phyloP scores from a whole-genome alignment of 805 yeast genomes.

The Cyberlindnera saturnus region DNA sequence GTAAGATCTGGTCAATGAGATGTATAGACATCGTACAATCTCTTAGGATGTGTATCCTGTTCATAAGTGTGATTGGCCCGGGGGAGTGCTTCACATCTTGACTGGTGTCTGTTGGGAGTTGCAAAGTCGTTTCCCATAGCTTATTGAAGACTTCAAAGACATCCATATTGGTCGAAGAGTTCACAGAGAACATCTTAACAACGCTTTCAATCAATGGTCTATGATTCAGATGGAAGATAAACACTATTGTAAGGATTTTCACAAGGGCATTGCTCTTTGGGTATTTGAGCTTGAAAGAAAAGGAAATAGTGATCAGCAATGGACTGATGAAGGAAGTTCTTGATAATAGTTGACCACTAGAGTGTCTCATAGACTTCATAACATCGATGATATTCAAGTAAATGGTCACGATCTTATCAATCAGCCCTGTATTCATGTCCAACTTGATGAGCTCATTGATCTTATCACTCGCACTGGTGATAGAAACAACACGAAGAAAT shows the following conservation, averaged over 20 bases:
- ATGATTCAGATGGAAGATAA: conserved; percentile 13
- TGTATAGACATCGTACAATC: conserved; percentile 1
- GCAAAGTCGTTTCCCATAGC: conserved; percentile 21
- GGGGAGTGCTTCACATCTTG: conserved; percentile 6
- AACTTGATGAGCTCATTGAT: conserved; percentile 13
- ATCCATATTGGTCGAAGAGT: conserved; percentile 15
- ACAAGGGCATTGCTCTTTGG: conserved; percentile 7
- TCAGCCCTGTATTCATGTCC: conserved; percentile 7
- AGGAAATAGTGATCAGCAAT: conserved; percentile 19
- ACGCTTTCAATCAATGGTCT: conserved; percentile 8
- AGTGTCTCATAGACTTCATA: conserved; percentile 4
- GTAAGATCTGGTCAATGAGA: conserved; percentile 13
- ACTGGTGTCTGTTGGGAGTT: background rate
- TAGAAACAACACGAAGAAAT: conserved; percentile 9
- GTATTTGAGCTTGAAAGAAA: conserved; percentile 15
- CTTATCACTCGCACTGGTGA: conserved; percentile 12
- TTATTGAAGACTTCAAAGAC: conserved; percentile 20
- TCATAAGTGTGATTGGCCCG: conserved; percentile 20
- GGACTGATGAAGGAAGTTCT: conserved; percentile 19
- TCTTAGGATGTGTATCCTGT: conserved; percentile 10
- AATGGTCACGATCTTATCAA: conserved; percentile 9
- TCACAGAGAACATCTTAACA: conserved; percentile 10
- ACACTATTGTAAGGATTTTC: conserved; percentile 12
- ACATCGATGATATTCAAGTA: conserved; percentile 11
- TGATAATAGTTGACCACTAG: conserved; percentile 5